Conservation (phyloP, 805 yeast species). For the Schizosaccharomyces cryophilus region DNA sequence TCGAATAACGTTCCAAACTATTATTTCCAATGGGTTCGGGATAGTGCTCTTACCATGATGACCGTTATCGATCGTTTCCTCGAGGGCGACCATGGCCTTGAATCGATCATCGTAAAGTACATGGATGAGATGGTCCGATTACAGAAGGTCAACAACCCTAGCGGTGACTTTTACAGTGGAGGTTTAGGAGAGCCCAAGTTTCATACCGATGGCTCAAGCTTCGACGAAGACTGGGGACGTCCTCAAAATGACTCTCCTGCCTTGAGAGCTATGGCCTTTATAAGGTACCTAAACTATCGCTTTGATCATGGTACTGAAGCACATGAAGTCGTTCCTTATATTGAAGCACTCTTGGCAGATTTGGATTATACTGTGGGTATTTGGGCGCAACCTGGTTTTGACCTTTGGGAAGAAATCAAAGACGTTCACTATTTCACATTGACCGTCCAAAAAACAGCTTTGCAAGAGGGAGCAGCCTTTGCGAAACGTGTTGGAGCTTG, state of each 20-base stretch:
- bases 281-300: slow-evolving; percentile 27
- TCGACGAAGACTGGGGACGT: slow-evolving; percentile 59
- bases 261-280: slow-evolving; percentile 40
- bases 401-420: slow-evolving; percentile 75
- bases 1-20: slow-evolving; percentile 50
- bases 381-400: slow-evolving; percentile 54
- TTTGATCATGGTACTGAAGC: slow-evolving; percentile 12
- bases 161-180: slow-evolving; percentile 28
- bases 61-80: slow-evolving; percentile 32
- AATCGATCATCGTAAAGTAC: slow-evolving; percentile 28
- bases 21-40: slow-evolving; percentile 77
- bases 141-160: slow-evolving; percentile 43
- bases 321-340: background rate
- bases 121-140: slow-evolving; percentile 31
- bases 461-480: slow-evolving; percentile 27
- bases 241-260: slow-evolving; percentile 95
- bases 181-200: slow-evolving; percentile 87
- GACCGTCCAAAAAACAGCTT: slow-evolving; percentile 45
- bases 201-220: slow-evolving; percentile 37
- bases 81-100: slow-evolving; percentile 16
- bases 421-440: slow-evolving; percentile 61
- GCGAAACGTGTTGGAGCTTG: slow-evolving; percentile 13
- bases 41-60: slow-evolving; percentile 47
- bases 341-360: slow-evolving; percentile 38
- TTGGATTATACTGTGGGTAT: slow-evolving; percentile 32